These are phyloP conservation scores for Cryoendolithus antarcticus DNA, from an alignment of 2,329 filamentous ascomycete species.

Conservation along the genomic window DNA sequence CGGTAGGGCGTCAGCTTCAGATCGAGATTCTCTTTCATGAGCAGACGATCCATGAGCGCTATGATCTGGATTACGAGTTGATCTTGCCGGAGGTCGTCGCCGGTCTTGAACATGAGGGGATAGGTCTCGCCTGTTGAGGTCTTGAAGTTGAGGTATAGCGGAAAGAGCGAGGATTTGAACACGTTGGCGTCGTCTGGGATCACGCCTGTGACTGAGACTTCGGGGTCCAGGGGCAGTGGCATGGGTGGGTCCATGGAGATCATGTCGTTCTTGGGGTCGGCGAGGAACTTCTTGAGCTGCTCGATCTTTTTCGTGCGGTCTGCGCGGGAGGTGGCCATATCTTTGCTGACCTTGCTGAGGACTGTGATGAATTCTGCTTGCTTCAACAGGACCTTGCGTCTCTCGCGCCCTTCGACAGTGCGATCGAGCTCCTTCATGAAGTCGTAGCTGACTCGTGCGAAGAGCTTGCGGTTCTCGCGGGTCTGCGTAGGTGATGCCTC, in stretches of 20 bases:
- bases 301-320: conserved; percentile 72
- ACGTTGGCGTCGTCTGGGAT: conserved; percentile 76
- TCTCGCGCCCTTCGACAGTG: conserved; percentile 55
- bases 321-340: conserved; percentile 70
- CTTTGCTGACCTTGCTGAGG: conserved; percentile 75
- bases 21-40: conserved; percentile 92
- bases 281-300: conserved; percentile 68
- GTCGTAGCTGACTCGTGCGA: conserved; percentile 86
- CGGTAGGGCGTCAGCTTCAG: conserved; percentile 92
- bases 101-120: conserved; percentile 92
- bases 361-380: conserved; percentile 85
- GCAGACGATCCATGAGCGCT: conserved; percentile 88
- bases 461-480: conserved; percentile 68
- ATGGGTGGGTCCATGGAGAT: conserved; percentile 71
- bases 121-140: conserved; percentile 67
- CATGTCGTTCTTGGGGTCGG: conserved; percentile 84
- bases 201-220: conserved; percentile 64
- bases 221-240: conserved; percentile 78
- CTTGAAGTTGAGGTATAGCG: conserved; percentile 82
- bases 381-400: conserved; percentile 62
- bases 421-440: conserved; percentile 84
- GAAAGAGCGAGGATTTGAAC: conserved; percentile 89
- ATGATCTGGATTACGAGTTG: conserved; percentile 97
- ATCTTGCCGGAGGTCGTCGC: conserved; percentile 90
- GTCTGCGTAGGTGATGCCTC: conserved; percentile 45